Evolutionary conservation across 2,329 filamentous ascomycete species (phyloP), one percentile per base, ranked within the genome.

Genomic region (Chaetoscypha palmicola): DNA sequence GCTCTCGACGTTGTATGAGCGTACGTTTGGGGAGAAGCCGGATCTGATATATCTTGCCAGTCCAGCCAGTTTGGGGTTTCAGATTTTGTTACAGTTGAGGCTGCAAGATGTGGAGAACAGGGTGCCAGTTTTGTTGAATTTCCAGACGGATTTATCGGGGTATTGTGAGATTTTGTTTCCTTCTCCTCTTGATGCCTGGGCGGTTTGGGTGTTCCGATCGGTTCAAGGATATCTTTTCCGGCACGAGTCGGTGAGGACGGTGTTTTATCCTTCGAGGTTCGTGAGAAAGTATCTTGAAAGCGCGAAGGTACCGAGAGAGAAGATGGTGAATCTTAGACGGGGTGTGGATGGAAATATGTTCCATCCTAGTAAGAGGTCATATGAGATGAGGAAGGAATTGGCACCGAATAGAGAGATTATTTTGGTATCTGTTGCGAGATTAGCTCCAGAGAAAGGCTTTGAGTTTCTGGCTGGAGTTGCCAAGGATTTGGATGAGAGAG

Each of bases 141-240:
- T 84, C 52, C 81, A 86, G 61, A 86, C 81, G 1, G 81, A 86
- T 57, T 66, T 86, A 8, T 76, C 79, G 0, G 79, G 79, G 1
- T 86, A 86, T 59, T 81, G 78, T 55, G 71, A 75, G 38, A 83
- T 86, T 39, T 66, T 86, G n/a, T 82, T 86, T 48, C 79, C 81
- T 0, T 65, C 69, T 1, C 79, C 77, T 0, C 66, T 86, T 14
- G 77, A 77, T 53, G 64, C 64, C 9, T 70, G 81, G 45, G 80
- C 78, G 3, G 77, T 80, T 36, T 79, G 73, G 61, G 67, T 81
- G 9, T 76, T 85, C 43, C 71, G 74, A 12, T 64, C 71, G 1
- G 79, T 83, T 1, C 79, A 86, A 61, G 79, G 79, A 36, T 83
- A 77, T 52, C 66, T 86, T 1, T 86, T 84, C 66, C 70, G 70